A percentile compares a stretch with the other conserved stretches of the same genome.
These are phyloP conservation scores for Gastrolobium villosum DNA, from an alignment of 306 rosid species.

Conservation along the genomic window DNA sequence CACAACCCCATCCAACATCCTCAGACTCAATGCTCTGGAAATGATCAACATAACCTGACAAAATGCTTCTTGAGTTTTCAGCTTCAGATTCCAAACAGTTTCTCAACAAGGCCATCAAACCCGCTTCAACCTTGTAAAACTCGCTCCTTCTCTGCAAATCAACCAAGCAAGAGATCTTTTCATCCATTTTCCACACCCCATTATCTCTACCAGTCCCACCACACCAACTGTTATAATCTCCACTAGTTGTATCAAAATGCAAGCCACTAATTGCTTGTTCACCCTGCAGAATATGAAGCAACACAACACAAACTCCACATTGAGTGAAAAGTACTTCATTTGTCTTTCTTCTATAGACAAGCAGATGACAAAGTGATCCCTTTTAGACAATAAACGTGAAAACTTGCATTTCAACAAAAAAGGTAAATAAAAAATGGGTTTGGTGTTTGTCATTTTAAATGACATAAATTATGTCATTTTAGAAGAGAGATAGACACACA, in stretches of 20 bases:
- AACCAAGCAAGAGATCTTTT: constrained; percentile 66
- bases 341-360: constrained; percentile 23
- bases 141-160: constrained; percentile 63
- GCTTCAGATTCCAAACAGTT: constrained; percentile 77
- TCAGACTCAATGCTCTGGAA: constrained; percentile 68
- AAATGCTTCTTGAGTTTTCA: constrained; percentile 60
- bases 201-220: constrained; percentile 46
- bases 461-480: too few species aligned
- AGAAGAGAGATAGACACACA: too few species aligned
- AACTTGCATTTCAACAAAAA: constrained; percentile 19
- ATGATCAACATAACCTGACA: constrained; percentile 80
- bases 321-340: background rate
- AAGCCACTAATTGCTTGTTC: constrained; percentile 43
- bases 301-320: constrained; percentile 14
- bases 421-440: constrained; percentile 7
- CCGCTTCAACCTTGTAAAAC: constrained; percentile 66
- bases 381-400: background rate
- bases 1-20: constrained; percentile 94
- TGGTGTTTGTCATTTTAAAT: too few species aligned
- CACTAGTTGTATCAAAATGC: constrained; percentile 45
- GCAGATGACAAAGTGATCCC: constrained; percentile 22
- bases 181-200: constrained; percentile 47
- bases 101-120: constrained; percentile 72
- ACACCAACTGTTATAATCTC: constrained; percentile 42
- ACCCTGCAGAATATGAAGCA: constrained; percentile 51